A percentile compares a stretch with the other conserved stretches of the same genome.
These are phyloP conservation scores for Raffaelea albimanens DNA, from an alignment of 2,329 filamentous ascomycete species.

Conservation along the genomic window DNA sequence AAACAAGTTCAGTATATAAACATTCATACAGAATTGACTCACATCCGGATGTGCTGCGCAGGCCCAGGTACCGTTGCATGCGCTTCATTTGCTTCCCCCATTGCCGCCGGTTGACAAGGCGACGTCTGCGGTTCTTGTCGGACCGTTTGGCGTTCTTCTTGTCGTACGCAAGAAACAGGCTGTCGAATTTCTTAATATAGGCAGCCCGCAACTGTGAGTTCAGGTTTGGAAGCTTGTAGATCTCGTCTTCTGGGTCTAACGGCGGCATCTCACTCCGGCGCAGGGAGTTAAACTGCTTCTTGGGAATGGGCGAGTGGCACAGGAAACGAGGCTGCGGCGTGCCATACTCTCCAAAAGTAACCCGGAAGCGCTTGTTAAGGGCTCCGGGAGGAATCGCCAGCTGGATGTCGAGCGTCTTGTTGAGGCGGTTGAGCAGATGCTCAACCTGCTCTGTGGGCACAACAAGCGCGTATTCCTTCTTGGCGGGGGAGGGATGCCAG, in stretches of 20 bases:
- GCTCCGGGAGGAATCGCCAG: slow-evolving; percentile 47
- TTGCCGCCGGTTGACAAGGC: slow-evolving; percentile 38
- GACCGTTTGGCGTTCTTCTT: slow-evolving; percentile 28
- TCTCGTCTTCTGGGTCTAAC: background rate
- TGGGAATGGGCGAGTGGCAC: slow-evolving; percentile 35
- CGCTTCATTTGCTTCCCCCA: slow-evolving; percentile 51
- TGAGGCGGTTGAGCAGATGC: slow-evolving; percentile 55
- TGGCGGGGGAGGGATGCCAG: slow-evolving; percentile 36
- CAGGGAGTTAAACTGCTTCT: background rate
- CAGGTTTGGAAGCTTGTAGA: background rate
- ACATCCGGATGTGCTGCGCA: slow-evolving; percentile 38
- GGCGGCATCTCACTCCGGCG: slow-evolving; percentile 12
- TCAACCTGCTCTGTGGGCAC: slow-evolving; percentile 59
- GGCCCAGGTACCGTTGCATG: slow-evolving; percentile 60
- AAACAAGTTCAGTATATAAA: no score
- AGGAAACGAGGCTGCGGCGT: slow-evolving; percentile 60
- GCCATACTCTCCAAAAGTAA: slow-evolving; percentile 51
- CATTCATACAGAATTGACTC: no score
- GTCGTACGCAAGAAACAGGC: background rate
- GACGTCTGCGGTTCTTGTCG: slow-evolving; percentile 24
- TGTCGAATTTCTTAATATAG: slow-evolving; percentile 5
- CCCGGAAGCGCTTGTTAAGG: slow-evolving; percentile 43
- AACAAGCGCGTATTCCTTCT: slow-evolving; percentile 51
- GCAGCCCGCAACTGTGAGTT: background rate
- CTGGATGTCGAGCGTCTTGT: slow-evolving; percentile 40